Base-by-base conservation (phyloP, 2,329 filamentous ascomycete genomes). In the Cladophialophora exuberans region DNA sequence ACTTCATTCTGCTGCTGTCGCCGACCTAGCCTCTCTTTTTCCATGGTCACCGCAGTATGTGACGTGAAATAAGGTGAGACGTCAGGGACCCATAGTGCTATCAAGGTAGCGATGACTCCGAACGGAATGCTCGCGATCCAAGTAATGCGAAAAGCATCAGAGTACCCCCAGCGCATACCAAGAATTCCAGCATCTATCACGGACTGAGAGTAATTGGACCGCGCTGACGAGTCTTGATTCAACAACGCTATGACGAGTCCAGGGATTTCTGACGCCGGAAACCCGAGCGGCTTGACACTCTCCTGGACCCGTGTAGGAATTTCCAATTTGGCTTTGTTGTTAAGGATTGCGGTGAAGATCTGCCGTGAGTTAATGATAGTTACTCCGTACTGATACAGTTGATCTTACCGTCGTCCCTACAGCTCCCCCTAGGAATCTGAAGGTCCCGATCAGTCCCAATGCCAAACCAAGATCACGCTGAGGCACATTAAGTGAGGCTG, bases 141-240 rank as follows among this genome's bases (percentile, higher is more conserved):
- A 1, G 79, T 76, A 2, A 72, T 69, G 48, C 68, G 66, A 63
- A 79, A 78, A 4, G 73, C 72, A 15, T 70, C 54, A 5, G 67
- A 62, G 60, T 79, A 77, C n/a, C 74, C 74, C 13, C n/a, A n/a
- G n/a, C n/a, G n/a, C n/a, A n/a, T n/a, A n/a, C n/a, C n/a, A n/a
- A n/a, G n/a, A n/a, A n/a, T n/a, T n/a, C n/a, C n/a, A n/a, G n/a
- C n/a, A n/a, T n/a, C n/a, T n/a, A n/a, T n/a, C n/a, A n/a, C n/a
- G n/a, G n/a, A n/a, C n/a, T n/a, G n/a, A n/a, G n/a, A n/a, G n/a
- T n/a, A n/a, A n/a, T n/a, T n/a, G n/a, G n/a, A n/a, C n/a, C n/a
- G n/a, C n/a, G n/a, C n/a, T n/a, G n/a, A n/a, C n/a, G n/a, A n/a
- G n/a, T n/a, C n/a, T n/a, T n/a, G n/a, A n/a, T n/a, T n/a, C n/a